phyloP scores from a whole-genome alignment of 495 filamentous ascomycete species.

The Trichoderma gamsii region DNA sequence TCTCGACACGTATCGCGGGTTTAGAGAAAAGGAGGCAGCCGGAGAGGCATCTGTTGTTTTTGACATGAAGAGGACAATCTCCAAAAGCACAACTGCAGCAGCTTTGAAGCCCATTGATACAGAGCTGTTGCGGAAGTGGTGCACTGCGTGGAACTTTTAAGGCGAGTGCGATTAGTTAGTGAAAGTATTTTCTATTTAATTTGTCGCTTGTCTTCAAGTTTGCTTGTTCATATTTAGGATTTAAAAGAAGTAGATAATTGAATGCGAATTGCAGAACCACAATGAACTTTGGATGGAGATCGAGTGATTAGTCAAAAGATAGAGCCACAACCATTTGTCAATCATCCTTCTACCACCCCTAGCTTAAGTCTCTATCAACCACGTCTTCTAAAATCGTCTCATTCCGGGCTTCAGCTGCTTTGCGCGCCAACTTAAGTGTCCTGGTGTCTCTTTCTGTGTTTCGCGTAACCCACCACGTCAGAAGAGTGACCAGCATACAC shows the following conservation, averaged over 20 bases:
- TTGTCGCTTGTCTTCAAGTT: no score
- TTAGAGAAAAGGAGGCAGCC: neutral
- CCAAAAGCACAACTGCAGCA: neutral
- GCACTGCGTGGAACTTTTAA: neutral
- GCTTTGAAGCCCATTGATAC: neutral
- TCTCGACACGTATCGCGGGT: neutral
- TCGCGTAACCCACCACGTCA: slow-evolving; percentile 32
- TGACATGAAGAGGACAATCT: neutral
- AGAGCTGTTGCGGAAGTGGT: neutral
- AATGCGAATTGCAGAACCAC: no score
- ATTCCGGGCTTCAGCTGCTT: slow-evolving; percentile 34
- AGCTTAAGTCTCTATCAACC: slow-evolving; percentile 32
- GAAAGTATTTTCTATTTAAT: no score
- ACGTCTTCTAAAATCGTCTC: slow-evolving; percentile 40
- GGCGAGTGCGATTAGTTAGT: no score
- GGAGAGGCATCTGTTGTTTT: neutral
- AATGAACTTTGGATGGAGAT: no score
- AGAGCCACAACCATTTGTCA: no score
- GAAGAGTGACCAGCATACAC: slow-evolving; percentile 25
- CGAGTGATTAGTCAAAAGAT: no score
- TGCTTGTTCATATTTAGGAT: no score
- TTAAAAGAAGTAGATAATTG: no score
- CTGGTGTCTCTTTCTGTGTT: slow-evolving; percentile 37
- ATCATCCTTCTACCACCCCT: neutral
- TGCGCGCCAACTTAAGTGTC: slow-evolving; percentile 35